phyloP scores from a whole-genome alignment of 768 basidiomycete genomes.

The Exidia glandulosa region DNA sequence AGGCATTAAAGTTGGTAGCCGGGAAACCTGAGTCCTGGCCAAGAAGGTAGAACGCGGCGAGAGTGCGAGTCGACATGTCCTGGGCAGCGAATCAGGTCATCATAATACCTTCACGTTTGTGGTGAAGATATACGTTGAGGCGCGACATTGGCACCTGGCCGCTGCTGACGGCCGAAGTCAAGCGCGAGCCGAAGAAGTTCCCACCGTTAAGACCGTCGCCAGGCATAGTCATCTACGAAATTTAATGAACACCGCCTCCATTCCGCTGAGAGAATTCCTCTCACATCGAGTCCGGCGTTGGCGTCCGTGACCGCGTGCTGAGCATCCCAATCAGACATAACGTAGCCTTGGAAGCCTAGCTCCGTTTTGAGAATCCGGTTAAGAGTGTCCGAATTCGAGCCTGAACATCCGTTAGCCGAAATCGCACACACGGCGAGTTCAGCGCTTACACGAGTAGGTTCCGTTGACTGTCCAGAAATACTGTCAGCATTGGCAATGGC shows the following conservation, averaged over 20 bases:
- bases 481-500: background rate
- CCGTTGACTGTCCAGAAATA: conserved; percentile 4
- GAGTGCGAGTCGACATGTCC: conserved; percentile 62
- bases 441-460: conserved; percentile 13
- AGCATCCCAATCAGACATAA: conserved; percentile 46
- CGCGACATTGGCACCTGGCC: conserved; percentile 47
- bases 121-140: conserved; percentile 36
- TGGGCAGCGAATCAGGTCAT: conserved; percentile 15
- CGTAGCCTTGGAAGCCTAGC: conserved; percentile 14
- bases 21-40: conserved; percentile 61
- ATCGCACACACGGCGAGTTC: background rate
- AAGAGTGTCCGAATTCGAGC: conserved; percentile 6
- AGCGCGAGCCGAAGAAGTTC: conserved; percentile 39
- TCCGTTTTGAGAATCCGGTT: conserved; percentile 16
- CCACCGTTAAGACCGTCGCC: conserved; percentile 28
- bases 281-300: conserved; percentile 51
- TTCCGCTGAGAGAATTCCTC: conserved; percentile 10
- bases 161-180: conserved; percentile 48
- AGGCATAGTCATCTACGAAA: conserved; percentile 57
- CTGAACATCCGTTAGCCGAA: background rate
- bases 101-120: conserved; percentile 18
- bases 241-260: background rate
- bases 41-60: conserved; percentile 59
- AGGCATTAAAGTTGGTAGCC: conserved; percentile 59
- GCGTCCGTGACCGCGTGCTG: conserved; percentile 47